Percentiles rank a stretch among this genome's conserved stretches.
phyloP scores from a whole-genome alignment of 768 basidiomycete genomes.

The Ramaria sp. region DNA sequence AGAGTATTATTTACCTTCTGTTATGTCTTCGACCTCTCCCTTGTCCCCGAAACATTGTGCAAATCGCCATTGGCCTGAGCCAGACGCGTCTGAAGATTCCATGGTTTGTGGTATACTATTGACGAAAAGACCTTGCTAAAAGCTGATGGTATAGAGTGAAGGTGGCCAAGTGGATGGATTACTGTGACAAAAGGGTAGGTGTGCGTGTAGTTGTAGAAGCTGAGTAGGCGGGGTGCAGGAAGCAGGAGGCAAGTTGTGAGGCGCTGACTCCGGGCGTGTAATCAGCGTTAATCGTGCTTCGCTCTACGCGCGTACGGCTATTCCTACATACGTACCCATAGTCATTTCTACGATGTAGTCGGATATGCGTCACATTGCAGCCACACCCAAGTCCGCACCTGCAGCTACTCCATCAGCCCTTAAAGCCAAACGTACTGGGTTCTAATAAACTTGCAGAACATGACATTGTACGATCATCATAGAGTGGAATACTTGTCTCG shows the following conservation, averaged over 20 bases:
- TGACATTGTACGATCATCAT: too few relatives aligned
- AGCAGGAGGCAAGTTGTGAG: not conserved
- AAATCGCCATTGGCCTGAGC: conserved; percentile 92
- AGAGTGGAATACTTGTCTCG: too few relatives aligned
- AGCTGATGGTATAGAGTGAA: not conserved
- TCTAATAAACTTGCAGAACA: too few relatives aligned
- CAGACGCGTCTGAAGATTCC: conserved; percentile 75
- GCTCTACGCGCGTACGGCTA: not conserved
- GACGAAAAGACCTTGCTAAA: conserved; percentile 8
- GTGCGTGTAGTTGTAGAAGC: not conserved
- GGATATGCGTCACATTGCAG: too few relatives aligned
- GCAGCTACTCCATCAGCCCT: too few relatives aligned
- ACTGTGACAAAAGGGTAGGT: not conserved
- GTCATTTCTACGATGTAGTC: too few relatives aligned
- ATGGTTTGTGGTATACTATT: conserved; percentile 17
- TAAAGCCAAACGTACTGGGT: too few relatives aligned
- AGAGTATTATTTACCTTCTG: conserved; percentile 60
- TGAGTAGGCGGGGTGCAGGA: conserved; percentile 2
- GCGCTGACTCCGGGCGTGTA: conserved; percentile 5
- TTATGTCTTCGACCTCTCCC: conserved; percentile 98
- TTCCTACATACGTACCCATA: too few relatives aligned
- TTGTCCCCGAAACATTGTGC: conserved; percentile 99
- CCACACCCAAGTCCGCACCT: too few relatives aligned
- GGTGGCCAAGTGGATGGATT: not conserved
- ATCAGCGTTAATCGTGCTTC: not conserved